Conservation (phyloP, 129 eudicot species). For the Sambucus nigra region DNA sequence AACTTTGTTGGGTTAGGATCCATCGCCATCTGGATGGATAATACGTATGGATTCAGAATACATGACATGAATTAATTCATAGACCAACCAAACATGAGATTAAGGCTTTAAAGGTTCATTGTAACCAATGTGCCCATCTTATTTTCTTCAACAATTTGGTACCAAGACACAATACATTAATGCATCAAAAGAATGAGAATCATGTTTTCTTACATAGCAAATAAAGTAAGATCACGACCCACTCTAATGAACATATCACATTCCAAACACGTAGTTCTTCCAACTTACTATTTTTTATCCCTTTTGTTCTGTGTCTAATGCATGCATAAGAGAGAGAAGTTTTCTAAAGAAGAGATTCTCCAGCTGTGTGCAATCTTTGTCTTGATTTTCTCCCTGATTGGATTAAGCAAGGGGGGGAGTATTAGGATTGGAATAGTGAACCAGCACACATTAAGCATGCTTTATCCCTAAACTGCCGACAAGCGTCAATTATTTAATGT, state of each 20-base stretch:
- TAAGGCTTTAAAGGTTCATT: no score
- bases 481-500: slow-evolving; percentile 1
- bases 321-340: slow-evolving; percentile 18
- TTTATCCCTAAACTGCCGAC: slow-evolving; percentile 25
- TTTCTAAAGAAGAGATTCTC: slow-evolving; percentile 25
- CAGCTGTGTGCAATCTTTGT: slow-evolving; percentile 25
- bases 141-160: background rate
- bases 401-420: slow-evolving; percentile 8
- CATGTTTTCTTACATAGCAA: slow-evolving; percentile 11
- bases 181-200: slow-evolving; percentile 9
- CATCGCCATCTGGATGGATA: no score
- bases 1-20: no score
- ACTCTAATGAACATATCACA: background rate
- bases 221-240: background rate
- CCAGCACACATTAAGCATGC: slow-evolving; percentile 25
- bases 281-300: slow-evolving; percentile 5
- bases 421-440: slow-evolving; percentile 21
- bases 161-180: background rate
- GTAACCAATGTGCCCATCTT: slow-evolving; percentile 1
- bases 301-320: background rate
- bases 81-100: no score
- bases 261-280: background rate
- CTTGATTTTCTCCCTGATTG: slow-evolving; percentile 33
- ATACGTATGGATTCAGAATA: no score
- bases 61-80: no score